phyloP scores from a whole-genome alignment of 768 basidiomycete genomes.

The Hemileccinum impolitum region DNA sequence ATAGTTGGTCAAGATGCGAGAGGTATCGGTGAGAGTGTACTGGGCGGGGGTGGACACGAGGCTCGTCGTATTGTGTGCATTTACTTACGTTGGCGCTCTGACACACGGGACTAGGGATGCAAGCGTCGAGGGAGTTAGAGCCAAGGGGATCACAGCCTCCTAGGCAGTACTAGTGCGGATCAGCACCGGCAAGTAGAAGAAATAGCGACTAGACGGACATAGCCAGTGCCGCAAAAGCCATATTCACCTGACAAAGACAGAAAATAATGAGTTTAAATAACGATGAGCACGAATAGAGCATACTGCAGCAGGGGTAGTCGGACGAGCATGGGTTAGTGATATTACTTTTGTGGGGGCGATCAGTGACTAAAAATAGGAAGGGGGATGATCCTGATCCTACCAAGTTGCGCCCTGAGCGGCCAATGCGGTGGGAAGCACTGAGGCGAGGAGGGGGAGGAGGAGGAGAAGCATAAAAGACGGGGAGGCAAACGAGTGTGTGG shows the following conservation, averaged over 20 bases:
- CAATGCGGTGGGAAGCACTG: constrained; percentile 13
- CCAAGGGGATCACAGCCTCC: constrained; percentile 83
- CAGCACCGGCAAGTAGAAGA: constrained; percentile 2
- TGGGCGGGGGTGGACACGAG: constrained; percentile 22
- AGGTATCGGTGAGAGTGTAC: constrained; percentile 63
- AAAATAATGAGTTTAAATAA: not conserved
- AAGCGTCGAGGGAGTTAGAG: constrained; percentile 63
- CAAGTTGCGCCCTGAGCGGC: constrained; percentile 29
- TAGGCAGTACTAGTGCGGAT: constrained; percentile 59
- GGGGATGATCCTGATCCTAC: constrained; percentile 7
- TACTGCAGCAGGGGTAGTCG: constrained; percentile 43
- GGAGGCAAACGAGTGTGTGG: constrained; percentile 13
- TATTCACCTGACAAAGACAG: constrained; percentile 39
- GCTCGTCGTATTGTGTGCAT: not conserved
- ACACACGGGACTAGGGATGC: constrained; percentile 71
- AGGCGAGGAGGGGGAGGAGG: constrained; percentile 14
- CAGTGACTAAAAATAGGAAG: not conserved
- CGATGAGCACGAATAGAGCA: constrained; percentile 9
- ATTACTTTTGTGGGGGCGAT: constrained; percentile 33
- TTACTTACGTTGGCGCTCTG: constrained; percentile 51
- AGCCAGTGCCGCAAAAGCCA: constrained; percentile 49
- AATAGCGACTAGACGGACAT: constrained; percentile 25
- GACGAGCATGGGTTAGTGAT: constrained; percentile 35
- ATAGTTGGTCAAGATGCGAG: constrained; percentile 62
- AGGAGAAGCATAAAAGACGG: constrained; percentile 21